Evolutionary conservation across 1,284 basidiomycete species (phyloP).

Genomic region (Irpex sp.): DNA sequence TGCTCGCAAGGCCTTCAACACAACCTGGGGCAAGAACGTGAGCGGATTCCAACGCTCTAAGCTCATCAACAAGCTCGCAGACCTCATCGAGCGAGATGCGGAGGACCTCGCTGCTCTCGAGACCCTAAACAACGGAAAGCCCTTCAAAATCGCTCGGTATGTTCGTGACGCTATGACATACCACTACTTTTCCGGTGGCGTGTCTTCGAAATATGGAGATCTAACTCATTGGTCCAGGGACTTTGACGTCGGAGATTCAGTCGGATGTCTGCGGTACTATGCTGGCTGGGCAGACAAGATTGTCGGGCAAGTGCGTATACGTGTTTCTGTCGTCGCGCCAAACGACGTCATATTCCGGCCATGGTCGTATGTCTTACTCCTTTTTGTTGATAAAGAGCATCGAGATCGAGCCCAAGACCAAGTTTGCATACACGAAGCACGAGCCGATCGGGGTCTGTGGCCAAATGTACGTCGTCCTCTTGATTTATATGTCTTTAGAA

Average conservation of each 20-base stretch:
- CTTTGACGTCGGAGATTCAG: conserved; percentile 81
- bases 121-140: conserved; percentile 82
- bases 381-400: conserved; percentile 49
- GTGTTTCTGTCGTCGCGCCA: neutral
- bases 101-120: conserved; percentile 79
- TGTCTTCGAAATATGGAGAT: neutral
- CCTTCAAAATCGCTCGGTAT: conserved; percentile 69
- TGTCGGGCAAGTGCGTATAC: conserved; percentile 39
- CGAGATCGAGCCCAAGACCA: conserved; percentile 77
- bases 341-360: neutral
- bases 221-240: conserved; percentile 45
- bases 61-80: conserved; percentile 83
- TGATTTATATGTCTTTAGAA: conserved; percentile 6
- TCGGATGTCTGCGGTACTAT: conserved; percentile 81
- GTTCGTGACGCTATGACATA: conserved; percentile 1
- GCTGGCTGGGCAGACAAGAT: conserved; percentile 66
- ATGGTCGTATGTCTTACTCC: neutral
- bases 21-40: conserved; percentile 87
- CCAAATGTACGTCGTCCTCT: conserved; percentile 61
- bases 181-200: neutral
- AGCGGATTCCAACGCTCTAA: conserved; percentile 79
- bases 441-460: conserved; percentile 94
- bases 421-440: conserved; percentile 84
- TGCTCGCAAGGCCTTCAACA: conserved; percentile 82
- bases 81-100: conserved; percentile 85